phyloP scores from a whole-genome alignment of 2,329 filamentous ascomycete species.

The Cladosporium sphaerospermum region DNA sequence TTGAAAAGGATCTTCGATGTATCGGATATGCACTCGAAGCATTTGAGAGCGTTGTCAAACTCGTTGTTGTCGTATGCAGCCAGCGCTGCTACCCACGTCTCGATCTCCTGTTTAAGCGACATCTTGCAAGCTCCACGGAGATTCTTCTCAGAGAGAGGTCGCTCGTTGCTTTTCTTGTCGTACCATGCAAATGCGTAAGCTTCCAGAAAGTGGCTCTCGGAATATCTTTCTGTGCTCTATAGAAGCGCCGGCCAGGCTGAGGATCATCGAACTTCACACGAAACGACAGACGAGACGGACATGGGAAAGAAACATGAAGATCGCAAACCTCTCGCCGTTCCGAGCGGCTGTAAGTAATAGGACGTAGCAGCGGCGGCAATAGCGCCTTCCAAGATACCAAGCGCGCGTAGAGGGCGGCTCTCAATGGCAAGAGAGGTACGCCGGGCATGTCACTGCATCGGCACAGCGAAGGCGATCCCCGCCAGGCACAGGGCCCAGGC shows the following conservation, averaged over 20 bases:
- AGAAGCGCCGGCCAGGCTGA: too few relatives aligned
- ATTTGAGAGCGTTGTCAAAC: slow-evolving; percentile 78
- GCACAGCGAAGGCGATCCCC: slow-evolving; percentile 11
- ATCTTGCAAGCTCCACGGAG: slow-evolving; percentile 25
- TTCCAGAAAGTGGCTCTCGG: too few relatives aligned
- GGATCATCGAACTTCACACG: not conserved
- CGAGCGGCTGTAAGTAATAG: slow-evolving; percentile 7
- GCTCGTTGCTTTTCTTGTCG: not conserved
- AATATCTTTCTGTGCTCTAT: too few relatives aligned
- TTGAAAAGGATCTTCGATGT: slow-evolving; percentile 99
- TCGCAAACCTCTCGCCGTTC: slow-evolving; percentile 3
- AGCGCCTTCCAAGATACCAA: slow-evolving; percentile 6
- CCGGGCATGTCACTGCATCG: slow-evolving; percentile 7
- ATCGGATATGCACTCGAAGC: slow-evolving; percentile 82
- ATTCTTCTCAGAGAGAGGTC: not conserved
- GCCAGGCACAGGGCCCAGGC: slow-evolving; percentile 9
- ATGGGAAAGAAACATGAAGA: slow-evolving; percentile 5
- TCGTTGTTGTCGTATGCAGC: slow-evolving; percentile 94
- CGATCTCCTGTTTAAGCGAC: slow-evolving; percentile 74
- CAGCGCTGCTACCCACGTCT: slow-evolving; percentile 93
- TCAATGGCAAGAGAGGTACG: slow-evolving; percentile 9
- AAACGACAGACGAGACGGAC: slow-evolving; percentile 5
- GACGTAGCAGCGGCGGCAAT: not conserved
- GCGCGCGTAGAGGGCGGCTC: slow-evolving; percentile 11
- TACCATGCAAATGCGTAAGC: too few relatives aligned